A percentile compares a stretch with the other conserved stretches of the same genome.
Evolutionary conservation across 805 yeast species (phyloP).

Genomic region (Hanseniaspora valbyensis): DNA sequence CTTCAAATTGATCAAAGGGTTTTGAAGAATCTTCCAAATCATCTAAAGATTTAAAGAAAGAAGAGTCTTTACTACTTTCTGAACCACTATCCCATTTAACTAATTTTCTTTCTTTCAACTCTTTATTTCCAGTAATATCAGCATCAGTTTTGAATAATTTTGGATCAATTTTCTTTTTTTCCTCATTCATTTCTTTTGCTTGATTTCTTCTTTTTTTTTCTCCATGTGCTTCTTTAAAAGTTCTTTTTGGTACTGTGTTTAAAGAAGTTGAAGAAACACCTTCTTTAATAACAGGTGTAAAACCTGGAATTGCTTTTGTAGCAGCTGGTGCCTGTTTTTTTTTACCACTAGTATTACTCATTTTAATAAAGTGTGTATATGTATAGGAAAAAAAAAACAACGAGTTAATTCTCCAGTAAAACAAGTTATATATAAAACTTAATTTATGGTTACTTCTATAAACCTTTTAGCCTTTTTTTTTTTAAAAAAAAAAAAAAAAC

Average conservation of each 20-base stretch:
- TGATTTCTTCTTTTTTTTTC: constrained; percentile 10
- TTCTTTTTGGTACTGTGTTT: constrained; percentile 6
- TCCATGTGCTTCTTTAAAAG: constrained; percentile 10
- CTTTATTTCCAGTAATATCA: constrained; percentile 55
- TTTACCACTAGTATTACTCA: background rate
- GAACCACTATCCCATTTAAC: constrained; percentile 53
- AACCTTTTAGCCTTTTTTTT: too few species aligned
- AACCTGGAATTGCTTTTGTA: constrained; percentile 6
- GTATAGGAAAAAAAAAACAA: background rate
- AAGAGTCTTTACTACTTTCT: constrained; percentile 24
- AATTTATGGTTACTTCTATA: too few species aligned
- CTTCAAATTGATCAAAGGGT: constrained; percentile 92
- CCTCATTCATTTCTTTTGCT: background rate
- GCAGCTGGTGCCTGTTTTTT: background rate
- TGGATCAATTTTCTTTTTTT: background rate
- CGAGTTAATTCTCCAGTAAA: too few species aligned
- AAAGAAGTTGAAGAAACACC: constrained; percentile 4
- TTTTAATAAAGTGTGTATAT: background rate
- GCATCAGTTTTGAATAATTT: constrained; percentile 67
- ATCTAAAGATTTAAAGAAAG: constrained; percentile 29
- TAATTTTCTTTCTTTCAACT: constrained; percentile 55
- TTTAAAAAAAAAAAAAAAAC: too few species aligned
- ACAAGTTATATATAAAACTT: too few species aligned
- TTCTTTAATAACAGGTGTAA: background rate
- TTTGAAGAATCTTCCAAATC: constrained; percentile 23